Evolutionary conservation across 176 grass and related monocot genomes (phyloP).

Genomic region (Oryza coarctata): DNA sequence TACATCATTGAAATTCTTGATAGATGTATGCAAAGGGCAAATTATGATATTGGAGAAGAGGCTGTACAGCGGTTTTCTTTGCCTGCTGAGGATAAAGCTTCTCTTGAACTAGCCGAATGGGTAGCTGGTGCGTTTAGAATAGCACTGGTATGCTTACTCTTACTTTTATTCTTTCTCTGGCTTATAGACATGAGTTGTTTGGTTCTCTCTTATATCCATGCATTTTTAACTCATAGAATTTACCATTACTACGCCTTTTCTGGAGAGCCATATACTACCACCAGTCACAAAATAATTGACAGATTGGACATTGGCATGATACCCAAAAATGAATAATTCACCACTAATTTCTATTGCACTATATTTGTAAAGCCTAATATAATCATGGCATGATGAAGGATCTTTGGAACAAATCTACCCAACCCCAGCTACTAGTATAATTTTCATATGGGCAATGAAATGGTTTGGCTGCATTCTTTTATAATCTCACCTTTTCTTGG

Average conservation of each 20-base stretch:
- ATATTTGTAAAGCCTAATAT: neutral
- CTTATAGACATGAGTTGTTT: neutral
- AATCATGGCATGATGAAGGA: neutral
- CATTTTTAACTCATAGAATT: slow-evolving; percentile 24
- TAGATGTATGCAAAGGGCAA: slow-evolving; percentile 92
- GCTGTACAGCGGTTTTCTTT: slow-evolving; percentile 89
- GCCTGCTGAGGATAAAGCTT: slow-evolving; percentile 87
- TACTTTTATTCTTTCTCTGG: neutral
- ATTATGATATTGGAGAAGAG: slow-evolving; percentile 95
- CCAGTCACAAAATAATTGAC: slow-evolving; percentile 6
- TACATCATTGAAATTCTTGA: slow-evolving; percentile 39
- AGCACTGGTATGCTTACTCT: slow-evolving; percentile 58
- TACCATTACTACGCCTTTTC: too few relatives aligned
- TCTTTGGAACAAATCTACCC: neutral
- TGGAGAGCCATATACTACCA: neutral
- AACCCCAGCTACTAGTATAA: neutral
- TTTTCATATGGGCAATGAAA: slow-evolving; percentile 7
- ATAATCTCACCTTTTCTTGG: neutral
- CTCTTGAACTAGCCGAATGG: slow-evolving; percentile 85
- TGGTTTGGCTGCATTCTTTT: neutral
- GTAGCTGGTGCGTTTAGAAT: slow-evolving; percentile 73
- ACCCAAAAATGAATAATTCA: neutral
- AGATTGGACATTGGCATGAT: neutral
- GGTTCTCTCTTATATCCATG: neutral
- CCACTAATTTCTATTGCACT: neutral